These are phyloP conservation scores for Talaromyces atroroseus DNA, from an alignment of 2,329 filamentous ascomycete genomes.

Conservation along the genomic window DNA sequence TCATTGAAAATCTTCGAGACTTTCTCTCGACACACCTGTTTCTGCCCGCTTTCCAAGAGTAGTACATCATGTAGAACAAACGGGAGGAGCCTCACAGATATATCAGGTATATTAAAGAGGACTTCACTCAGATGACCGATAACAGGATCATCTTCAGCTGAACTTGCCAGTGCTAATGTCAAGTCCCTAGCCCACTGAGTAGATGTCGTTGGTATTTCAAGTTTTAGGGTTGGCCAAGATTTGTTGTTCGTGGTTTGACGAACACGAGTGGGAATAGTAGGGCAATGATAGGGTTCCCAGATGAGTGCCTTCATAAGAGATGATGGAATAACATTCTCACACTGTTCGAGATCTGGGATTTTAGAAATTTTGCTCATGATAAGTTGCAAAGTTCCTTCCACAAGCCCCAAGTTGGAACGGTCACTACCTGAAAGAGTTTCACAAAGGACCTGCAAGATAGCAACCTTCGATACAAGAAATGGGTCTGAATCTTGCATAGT, in stretches of 20 bases:
- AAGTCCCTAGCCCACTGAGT: conserved; percentile 32
- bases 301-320: conserved; percentile 36
- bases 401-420: conserved; percentile 39
- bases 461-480: conserved; percentile 51
- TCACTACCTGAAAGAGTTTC: conserved; percentile 56
- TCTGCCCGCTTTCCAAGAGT: conserved; percentile 58
- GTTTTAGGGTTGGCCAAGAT: conserved; percentile 11
- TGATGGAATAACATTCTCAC: conserved; percentile 30
- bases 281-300: conserved; percentile 40
- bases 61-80: conserved; percentile 81
- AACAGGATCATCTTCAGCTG: conserved; percentile 59
- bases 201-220: conserved; percentile 19
- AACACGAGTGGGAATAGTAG: conserved; percentile 22
- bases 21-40: conserved; percentile 53
- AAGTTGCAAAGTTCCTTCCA: conserved; percentile 41
- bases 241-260: conserved; percentile 13
- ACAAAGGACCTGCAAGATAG: conserved; percentile 58
- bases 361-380: conserved; percentile 33
- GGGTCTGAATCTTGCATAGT: conserved; percentile 5
- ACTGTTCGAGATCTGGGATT: conserved; percentile 29
- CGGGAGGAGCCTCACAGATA: conserved; percentile 71
- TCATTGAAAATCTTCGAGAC: conserved; percentile 62
- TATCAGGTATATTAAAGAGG: conserved; percentile 58
- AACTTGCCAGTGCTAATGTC: conserved; percentile 51
- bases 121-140: conserved; percentile 64